Conservation (phyloP, 2,329 filamentous ascomycete genomes). For the Zalaria sp. region DNA sequence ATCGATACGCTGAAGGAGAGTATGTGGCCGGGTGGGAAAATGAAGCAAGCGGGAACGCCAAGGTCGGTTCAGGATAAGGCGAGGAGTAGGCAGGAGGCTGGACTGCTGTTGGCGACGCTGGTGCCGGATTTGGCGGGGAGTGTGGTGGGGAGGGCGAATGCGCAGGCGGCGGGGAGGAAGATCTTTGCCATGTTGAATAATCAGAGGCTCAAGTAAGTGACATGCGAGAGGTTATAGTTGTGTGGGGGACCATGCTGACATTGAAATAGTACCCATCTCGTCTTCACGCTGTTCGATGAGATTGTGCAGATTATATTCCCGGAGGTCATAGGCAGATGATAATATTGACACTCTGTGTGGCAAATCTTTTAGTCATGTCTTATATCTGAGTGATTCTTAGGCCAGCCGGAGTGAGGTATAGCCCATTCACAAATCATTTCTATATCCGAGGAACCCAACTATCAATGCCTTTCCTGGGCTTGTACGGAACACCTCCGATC, state of each 20-base stretch:
- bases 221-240: neutral
- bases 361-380: no score
- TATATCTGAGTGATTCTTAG: no score
- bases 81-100: constrained; percentile 73
- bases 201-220: constrained; percentile 68
- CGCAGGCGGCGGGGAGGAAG: constrained; percentile 75
- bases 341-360: no score
- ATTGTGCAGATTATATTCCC: constrained; percentile 31
- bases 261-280: constrained; percentile 29
- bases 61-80: constrained; percentile 61
- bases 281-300: constrained; percentile 36
- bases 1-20: constrained; percentile 57
- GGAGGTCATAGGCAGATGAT: constrained; percentile 9
- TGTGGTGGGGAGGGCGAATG: constrained; percentile 86
- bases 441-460: no score
- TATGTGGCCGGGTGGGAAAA: constrained; percentile 65
- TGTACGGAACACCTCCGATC: no score
- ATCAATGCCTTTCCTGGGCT: no score
- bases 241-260: constrained; percentile 10
- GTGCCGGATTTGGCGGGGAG: constrained; percentile 83
- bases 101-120: constrained; percentile 74
- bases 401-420: no score
- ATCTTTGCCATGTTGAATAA: constrained; percentile 91
- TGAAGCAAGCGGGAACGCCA: constrained; percentile 35
- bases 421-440: no score